These are phyloP conservation scores for Pichia scutulata DNA, from an alignment of 805 yeast genomes.

Conservation along the genomic window DNA sequence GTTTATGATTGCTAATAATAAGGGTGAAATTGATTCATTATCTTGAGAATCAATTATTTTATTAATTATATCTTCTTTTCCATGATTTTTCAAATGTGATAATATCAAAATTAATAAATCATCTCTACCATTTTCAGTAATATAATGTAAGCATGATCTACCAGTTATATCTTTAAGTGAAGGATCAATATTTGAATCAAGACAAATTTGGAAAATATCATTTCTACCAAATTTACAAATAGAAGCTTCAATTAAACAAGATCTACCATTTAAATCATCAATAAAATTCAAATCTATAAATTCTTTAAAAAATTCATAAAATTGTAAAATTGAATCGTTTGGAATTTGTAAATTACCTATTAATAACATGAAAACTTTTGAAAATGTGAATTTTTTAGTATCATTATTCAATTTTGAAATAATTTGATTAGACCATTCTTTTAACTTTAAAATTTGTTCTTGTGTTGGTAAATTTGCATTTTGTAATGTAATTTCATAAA, in stretches of 20 bases:
- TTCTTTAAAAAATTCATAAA: conserved; percentile 39
- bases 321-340: conserved; percentile 48
- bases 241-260: conserved; percentile 65
- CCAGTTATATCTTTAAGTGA: conserved; percentile 57
- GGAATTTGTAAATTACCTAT: conserved; percentile 58
- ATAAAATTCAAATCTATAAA: conserved; percentile 54
- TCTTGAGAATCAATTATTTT: conserved; percentile 43
- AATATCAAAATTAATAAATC: conserved; percentile 34
- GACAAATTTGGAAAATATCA: conserved; percentile 21
- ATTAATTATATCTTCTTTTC: conserved; percentile 13
- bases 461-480: conserved; percentile 32
- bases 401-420: conserved; percentile 34
- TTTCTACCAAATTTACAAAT: conserved; percentile 21
- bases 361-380: conserved; percentile 66
- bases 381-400: conserved; percentile 40
- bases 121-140: conserved; percentile 51
- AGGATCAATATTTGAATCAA: conserved; percentile 20
- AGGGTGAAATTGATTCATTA: conserved; percentile 73
- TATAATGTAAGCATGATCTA: conserved; percentile 80
- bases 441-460: conserved; percentile 23
- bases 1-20: conserved; percentile 69
- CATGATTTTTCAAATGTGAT: conserved; percentile 2
- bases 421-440: conserved; percentile 37
- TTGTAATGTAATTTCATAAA: conserved; percentile 33
- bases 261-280: conserved; percentile 70